Evolutionary conservation across 2,329 filamentous ascomycete genomes (phyloP).

Genomic region (Rutstroemia sydowiana): DNA sequence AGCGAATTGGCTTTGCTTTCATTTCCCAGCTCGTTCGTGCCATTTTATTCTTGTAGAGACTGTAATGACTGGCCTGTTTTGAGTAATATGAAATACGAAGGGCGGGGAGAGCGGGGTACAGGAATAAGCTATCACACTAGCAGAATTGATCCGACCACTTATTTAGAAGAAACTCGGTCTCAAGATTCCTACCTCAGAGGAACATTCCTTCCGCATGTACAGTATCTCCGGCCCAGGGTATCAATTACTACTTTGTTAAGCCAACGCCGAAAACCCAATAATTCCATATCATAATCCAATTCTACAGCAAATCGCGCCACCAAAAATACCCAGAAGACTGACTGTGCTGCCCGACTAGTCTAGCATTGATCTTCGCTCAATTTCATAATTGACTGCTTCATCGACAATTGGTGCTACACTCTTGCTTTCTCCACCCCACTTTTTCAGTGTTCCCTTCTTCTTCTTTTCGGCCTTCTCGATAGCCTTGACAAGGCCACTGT

Average conservation of each 20-base stretch:
- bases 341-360: neutral
- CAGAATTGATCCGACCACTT: no score
- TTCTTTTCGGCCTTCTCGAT: slow-evolving; percentile 18
- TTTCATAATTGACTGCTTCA: slow-evolving; percentile 22
- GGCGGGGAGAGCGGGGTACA: no score
- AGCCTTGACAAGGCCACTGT: slow-evolving; percentile 17
- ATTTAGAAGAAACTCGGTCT: neutral
- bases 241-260: neutral
- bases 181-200: neutral
- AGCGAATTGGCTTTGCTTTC: no score
- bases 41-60: no score
- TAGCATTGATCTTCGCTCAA: slow-evolving; percentile 11
- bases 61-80: no score
- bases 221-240: neutral
- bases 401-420: slow-evolving; percentile 21
- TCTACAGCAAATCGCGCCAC: neutral
- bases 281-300: neutral
- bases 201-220: neutral
- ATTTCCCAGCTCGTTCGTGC: no score
- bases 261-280: neutral
- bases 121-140: no score
- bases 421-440: slow-evolving; percentile 16
- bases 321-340: neutral
- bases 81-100: no score
- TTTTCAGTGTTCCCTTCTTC: slow-evolving; percentile 3